Conservation (phyloP, 1,139 yeast genomes). For the Geotrichum siamense region DNA sequence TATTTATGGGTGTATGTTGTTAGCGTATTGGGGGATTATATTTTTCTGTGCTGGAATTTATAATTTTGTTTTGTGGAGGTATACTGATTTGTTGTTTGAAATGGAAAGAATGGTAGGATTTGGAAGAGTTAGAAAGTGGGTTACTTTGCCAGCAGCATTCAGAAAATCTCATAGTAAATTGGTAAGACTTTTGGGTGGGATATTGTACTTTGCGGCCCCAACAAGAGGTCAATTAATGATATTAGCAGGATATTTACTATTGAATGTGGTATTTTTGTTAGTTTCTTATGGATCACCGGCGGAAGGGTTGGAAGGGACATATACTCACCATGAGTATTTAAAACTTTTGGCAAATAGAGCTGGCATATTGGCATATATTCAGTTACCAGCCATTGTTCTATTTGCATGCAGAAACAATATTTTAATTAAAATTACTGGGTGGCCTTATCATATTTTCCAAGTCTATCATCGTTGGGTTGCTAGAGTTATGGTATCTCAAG, state of each 20-base stretch:
- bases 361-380: conserved; percentile 51
- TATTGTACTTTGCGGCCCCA: conserved; percentile 20
- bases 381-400: conserved; percentile 48
- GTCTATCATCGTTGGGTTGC: conserved; percentile 60
- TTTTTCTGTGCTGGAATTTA: conserved; percentile 19
- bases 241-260: conserved; percentile 25
- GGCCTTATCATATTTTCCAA: conserved; percentile 58
- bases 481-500: conserved; percentile 45
- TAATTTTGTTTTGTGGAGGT: conserved; percentile 19
- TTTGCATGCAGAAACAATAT: conserved; percentile 61
- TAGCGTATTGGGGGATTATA: conserved; percentile 27
- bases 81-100: conserved; percentile 19
- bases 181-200: conserved; percentile 11
- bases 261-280: conserved; percentile 27
- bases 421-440: conserved; percentile 49
- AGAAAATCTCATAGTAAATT: conserved; percentile 30
- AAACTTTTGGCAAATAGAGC: conserved; percentile 50
- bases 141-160: conserved; percentile 33
- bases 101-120: conserved; percentile 17
- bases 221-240: conserved; percentile 31
- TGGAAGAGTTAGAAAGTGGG: conserved; percentile 24
- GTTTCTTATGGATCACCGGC: conserved; percentile 9
- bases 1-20: conserved; percentile 23
- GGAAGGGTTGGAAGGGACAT: conserved; percentile 9
- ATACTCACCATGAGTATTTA: conserved; percentile 20